phyloP scores from a whole-genome alignment of 352 stramenopile species.

The Phytophthora foliorum region DNA sequence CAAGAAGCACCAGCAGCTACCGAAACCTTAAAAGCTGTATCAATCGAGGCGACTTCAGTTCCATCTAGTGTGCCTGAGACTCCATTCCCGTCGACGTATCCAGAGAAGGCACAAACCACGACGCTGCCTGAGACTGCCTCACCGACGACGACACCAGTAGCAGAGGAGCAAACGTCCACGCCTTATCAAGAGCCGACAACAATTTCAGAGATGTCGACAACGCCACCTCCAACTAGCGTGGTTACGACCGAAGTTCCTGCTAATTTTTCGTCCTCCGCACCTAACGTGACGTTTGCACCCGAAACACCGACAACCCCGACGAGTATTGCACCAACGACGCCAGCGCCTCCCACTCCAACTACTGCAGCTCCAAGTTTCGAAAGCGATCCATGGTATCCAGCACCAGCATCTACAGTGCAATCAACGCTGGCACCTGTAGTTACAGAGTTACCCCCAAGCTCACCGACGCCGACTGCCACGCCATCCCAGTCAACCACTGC shows the following conservation, averaged over 20 bases:
- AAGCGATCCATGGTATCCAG: not conserved
- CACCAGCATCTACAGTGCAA: not conserved
- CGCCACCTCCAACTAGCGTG: not conserved
- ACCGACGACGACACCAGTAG: not conserved
- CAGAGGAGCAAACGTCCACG: not conserved
- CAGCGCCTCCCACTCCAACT: not conserved
- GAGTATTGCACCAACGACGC: not conserved
- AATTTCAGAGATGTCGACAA: not conserved
- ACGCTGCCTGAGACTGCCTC: not conserved
- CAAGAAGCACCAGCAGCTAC: conserved; percentile 5
- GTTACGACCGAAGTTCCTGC: conserved; percentile 8
- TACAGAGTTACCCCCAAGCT: not conserved
- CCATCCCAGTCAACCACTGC: not conserved
- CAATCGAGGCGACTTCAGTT: not conserved
- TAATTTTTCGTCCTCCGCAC: not conserved
- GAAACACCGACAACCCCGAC: not conserved
- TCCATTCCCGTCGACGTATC: not conserved
- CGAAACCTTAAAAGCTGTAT: not conserved
- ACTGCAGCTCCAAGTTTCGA: conserved; percentile 1
- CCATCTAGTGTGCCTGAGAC: not conserved
- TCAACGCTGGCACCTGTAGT: not conserved
- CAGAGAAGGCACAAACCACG: conserved; percentile 4
- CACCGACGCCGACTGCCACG: not conserved
- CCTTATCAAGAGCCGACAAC: not conserved
- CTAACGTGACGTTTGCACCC: conserved; percentile 5